Base-by-base conservation (phyloP, 306 rosid genomes). In the Argentina anserina region DNA sequence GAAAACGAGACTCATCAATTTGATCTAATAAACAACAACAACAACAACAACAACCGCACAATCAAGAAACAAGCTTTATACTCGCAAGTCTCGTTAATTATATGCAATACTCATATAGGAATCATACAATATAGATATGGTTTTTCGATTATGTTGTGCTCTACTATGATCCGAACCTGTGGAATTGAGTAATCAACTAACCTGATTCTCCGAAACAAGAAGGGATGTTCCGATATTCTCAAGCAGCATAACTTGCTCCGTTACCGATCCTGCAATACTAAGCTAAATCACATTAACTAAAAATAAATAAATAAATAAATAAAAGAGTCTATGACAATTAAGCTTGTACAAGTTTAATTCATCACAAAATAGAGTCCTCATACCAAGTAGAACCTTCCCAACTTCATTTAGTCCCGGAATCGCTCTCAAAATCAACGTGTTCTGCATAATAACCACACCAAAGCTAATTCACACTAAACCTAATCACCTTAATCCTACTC, bases 141-240 rank as follows among this genome's bases (percentile, higher is more conserved):
- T 8, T 8, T 2, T 52, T 52, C 29, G 28, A 56, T 60, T 2
- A 29, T 7, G 7, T 60, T 26, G 40, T 60, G 39, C 8, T 60
- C n/a, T 31, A 60, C 23, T 17, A 61, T 7, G 7, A 23, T 21
- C 14, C 12, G 36, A 7, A 41, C 25, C 5, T 47, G 8, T 23
- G 20, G 17, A 37, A 36, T 78, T 12, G 62, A 80, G n/a, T n/a
- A n/a, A n/a, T n/a, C n/a, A n/a, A n/a, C 17, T 59, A 79, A 91
- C 98, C 98, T 94, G 98, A 74, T 86, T 88, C 75, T 91, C 75
- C 13, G 97, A 94, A 83, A 94, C 97, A 63, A 91, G 97, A 73
- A 94, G 85, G n/a, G 98, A 94, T 41, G 98, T 89, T 73, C 97
- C 98, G 66, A 94, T 91, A 72, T 94, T 94, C 84, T 94, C 98